Evolutionary conservation across 2,329 filamentous ascomycete species (phyloP), one percentile per base, ranked within the genome.

Genomic region (Penicillium sp.): DNA sequence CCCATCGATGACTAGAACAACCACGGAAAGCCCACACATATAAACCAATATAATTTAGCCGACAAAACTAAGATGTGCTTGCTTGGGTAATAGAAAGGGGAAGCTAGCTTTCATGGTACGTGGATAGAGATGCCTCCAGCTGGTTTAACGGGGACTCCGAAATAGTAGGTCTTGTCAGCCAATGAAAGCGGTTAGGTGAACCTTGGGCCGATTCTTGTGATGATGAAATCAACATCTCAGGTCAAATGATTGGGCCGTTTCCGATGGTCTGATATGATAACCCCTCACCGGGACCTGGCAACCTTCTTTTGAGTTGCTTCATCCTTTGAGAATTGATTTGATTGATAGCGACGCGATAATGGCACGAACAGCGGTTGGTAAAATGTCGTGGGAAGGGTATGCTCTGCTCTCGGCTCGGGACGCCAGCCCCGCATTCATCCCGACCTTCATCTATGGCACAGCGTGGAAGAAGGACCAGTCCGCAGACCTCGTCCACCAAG

Each of bases 401-500:
- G 63, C 67, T 52, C 64, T 76, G 49, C 72, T 70, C 35, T 64
- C 70, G 15, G 66, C 66, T 29, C 70, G 66, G 30, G 65, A 68
- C 31, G 69, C 68, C 19, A 64, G 61, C 15, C 62, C 69, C 31
- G 66, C 70, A 15, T 63, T 66, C n/a, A 74, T 79, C 49, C 80
- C 81, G 4, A 71, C 78, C 4, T 83, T 86, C 66, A 78, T 95
- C 65, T 95, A 95, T 74, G 91, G 91, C 56, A 94, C 91, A 2
- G 91, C 91, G n/a, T 94, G 91, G 91, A 95, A 95, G 76, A 89
- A 90, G 70, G 86, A 89, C 1, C 78, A 78, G 19, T 92, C 90
- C 0, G 83, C 84, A 21, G 80, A 85, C 58, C 82, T 94, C 3
- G 91, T 95, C 23, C 86, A 89, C 68, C 76, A 84, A 65, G 91